Evolutionary conservation across 805 yeast genomes (phyloP), one percentile per base, ranked within the genome.

Genomic region (Ogataea populi-albae): DNA sequence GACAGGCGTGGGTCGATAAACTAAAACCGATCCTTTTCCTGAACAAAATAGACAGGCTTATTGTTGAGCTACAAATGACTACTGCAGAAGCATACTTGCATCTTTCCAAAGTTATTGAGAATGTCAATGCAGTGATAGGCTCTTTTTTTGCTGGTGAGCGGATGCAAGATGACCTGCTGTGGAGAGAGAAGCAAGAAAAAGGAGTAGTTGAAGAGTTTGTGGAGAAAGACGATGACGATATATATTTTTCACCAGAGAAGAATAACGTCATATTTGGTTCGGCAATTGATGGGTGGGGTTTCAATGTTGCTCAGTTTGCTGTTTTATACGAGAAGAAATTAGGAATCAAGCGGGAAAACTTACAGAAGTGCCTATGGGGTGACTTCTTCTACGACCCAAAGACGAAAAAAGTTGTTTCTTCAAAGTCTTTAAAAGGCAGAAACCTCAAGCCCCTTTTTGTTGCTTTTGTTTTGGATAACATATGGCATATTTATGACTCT

Each of bases 281-380:
- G 19, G 98, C 98, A 1, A 69, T 84, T 14, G 98, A 93, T 62
- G 98, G 98, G 9, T 93, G 98, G 98, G 99, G 98, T 1, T 93
- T 93, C 60, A 84, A 86, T 27, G 69, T 93, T 32, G 77, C 86
- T 34, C 96, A 93, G 47, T 85, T 93, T 61, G 85, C 96, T 6
- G 80, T 83, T 38, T 78, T 93, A 22, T 86, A 87, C 57, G 93
- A 83, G 62, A 76, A 77, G 32, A 87, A 87, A 51, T 65, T 91
- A 14, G 96, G 95, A 0, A 82, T 91, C 47, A 84, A 86, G 45
- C 79, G 88, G 43, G 77, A 77, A 14, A 86, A 77, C 35, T 69
- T 93, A 29, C 81, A 81, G 40, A 84, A 85, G 52, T 87, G 88
- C n/a, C 66, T 93, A 4, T 93, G 98, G 98, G 98, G 98, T 24